Base-by-base conservation (phyloP, 192 early-diverging fungal genomes). In the Mortierella hygrophila region DNA sequence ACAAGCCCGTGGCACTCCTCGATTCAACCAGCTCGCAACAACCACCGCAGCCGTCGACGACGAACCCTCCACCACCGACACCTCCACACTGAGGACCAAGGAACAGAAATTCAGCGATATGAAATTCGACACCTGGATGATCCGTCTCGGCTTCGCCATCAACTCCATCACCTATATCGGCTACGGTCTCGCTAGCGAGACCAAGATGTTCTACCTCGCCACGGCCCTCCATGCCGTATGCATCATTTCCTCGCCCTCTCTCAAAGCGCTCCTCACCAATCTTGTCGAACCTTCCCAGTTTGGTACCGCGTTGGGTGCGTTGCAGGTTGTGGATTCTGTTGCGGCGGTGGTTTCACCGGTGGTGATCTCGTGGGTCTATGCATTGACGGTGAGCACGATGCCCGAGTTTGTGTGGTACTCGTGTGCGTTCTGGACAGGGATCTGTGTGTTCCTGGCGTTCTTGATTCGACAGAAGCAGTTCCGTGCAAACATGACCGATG, bases 301-400 rank as follows among this genome's bases (percentile, higher is more conserved):
- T 23, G 92, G 92, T 6, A 83, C 91, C 37, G 75, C 90, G 23
- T 73, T 93, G 37, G 92, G 92, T 1, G 91, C 92, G 4, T 32
- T 92, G 15, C 72, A 85, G 47, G 82, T 89, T 4, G 44, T 91
- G 8, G 92, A 93, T 40, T 82, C 91, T n/a, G 74, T 91, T 44
- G 81, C 85, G 16, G 82, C 87, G 26, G 82, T 92, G 55, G 41
- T 89, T 23, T 83, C 89, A 4, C 92, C 90, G 10, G 35, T 91
- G 37, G 78, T 84, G 16, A 78, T 92, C 42, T 92, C 91, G 47
- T 76, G 84, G 55, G 75, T 92, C 23, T 93, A 91, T 80, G 82
- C 87, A 10, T 37, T 85, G 20, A 81, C 90, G 0, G 91, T 91
- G 4, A 72, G 40, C 16, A 83, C 72, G 1, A 86, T 88, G 80